phyloP scores from a whole-genome alignment of 176 grass and related monocot species.

The Juncus effusus region DNA sequence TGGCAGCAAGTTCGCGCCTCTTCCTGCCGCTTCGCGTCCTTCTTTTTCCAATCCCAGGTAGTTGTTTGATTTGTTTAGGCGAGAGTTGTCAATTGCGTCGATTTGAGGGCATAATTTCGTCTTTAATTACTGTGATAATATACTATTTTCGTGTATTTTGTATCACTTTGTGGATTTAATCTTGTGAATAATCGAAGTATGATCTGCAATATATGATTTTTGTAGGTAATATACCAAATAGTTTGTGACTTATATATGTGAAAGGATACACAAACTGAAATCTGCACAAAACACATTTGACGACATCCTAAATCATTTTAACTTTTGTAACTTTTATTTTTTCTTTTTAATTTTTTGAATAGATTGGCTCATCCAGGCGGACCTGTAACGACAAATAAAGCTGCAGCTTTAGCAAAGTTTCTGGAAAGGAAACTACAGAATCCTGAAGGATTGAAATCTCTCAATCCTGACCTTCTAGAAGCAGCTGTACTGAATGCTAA shows the following conservation, averaged over 20 bases:
- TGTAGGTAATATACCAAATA: no score
- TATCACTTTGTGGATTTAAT: background rate
- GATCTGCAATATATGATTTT: background rate
- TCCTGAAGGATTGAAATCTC: conserved; percentile 70
- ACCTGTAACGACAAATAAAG: conserved; percentile 92
- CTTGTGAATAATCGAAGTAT: conserved; percentile 11
- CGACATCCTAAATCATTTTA: background rate
- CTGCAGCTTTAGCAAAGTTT: conserved; percentile 94
- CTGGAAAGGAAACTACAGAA: conserved; percentile 95
- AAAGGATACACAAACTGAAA: no score
- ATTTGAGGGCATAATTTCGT: no score
- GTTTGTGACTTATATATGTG: no score
- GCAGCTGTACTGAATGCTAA: conserved; percentile 77
- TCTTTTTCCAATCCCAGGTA: conserved; percentile 47
- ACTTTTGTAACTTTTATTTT: background rate
- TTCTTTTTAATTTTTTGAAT: conserved; percentile 29
- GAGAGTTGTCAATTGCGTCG: no score
- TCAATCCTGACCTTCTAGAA: conserved; percentile 82
- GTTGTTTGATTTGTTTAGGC: no score
- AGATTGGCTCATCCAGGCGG: conserved; percentile 88
- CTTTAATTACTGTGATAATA: background rate
- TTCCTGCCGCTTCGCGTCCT: conserved; percentile 37
- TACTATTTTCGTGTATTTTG: background rate
- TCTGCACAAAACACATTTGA: no score
- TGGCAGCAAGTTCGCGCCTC: conserved; percentile 87